Evolutionary conservation across 1,284 basidiomycete genomes (phyloP).

Genomic region (Melampsora larici-populina): DNA sequence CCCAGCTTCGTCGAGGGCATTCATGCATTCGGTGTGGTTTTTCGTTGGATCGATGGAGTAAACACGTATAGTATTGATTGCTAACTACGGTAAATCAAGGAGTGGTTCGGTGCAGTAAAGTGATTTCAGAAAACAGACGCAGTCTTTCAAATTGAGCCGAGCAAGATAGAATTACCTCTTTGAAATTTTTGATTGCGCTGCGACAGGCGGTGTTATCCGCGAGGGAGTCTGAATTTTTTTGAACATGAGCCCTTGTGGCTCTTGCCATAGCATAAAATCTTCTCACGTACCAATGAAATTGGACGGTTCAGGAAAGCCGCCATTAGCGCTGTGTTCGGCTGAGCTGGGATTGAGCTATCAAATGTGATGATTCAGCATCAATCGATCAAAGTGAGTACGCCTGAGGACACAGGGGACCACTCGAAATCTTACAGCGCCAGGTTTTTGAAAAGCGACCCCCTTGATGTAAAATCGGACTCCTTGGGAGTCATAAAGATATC

Average conservation of each 20-base stretch:
- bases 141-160: not conserved
- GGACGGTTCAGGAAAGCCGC: not conserved
- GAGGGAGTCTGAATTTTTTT: slow-evolving; percentile 17
- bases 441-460: slow-evolving; percentile 27
- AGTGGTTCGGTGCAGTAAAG: not conserved
- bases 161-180: not conserved
- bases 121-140: not conserved
- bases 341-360: not conserved
- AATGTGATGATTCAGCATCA: too few species aligned
- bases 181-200: slow-evolving; percentile 19
- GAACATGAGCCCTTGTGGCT: not conserved
- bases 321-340: not conserved
- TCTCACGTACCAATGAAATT: slow-evolving; percentile 9
- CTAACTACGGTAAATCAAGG: slow-evolving; percentile 56
- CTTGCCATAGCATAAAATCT: not conserved
- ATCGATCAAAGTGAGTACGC: too few species aligned
- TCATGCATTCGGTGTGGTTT: slow-evolving; percentile 85
- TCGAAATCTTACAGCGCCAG: not conserved
- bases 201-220: slow-evolving; percentile 19
- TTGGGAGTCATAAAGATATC: slow-evolving; percentile 16
- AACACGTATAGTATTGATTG: slow-evolving; percentile 70
- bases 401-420: too few species aligned
- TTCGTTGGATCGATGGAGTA: slow-evolving; percentile 66
- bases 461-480: slow-evolving; percentile 35
- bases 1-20: slow-evolving; percentile 67